Percentiles rank a stretch among this genome's conserved stretches.
These are phyloP conservation scores for Dactylellina parvicollis DNA, from an alignment of 2,329 filamentous ascomycete genomes.

Conservation along the genomic window DNA sequence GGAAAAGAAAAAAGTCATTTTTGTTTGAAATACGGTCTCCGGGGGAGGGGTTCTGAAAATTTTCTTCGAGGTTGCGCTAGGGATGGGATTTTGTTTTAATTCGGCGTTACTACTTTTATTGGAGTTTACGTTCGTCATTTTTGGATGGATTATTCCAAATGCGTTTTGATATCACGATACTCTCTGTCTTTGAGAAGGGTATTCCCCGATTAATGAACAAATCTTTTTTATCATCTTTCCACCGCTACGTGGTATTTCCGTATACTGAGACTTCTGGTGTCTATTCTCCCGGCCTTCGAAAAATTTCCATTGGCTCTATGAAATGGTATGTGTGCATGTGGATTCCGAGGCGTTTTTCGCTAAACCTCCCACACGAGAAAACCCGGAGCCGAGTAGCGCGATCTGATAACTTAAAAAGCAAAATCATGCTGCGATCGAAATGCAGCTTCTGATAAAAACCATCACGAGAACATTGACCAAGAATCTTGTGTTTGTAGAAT, in stretches of 20 bases:
- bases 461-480: constrained; percentile 4
- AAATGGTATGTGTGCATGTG: neutral
- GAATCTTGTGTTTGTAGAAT: neutral
- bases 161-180: no score
- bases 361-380: constrained; percentile 10
- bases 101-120: neutral
- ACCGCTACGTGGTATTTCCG: no score
- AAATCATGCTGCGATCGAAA: neutral
- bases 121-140: constrained; percentile 12
- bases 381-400: constrained; percentile 24
- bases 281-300: neutral
- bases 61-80: constrained; percentile 3
- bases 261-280: no score
- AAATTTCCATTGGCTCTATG: neutral
- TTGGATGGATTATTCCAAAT: neutral
- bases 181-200: no score
- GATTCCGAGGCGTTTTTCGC: constrained; percentile 22
- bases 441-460: neutral
- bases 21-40: constrained; percentile 1
- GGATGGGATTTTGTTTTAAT: constrained; percentile 4
- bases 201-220: no score
- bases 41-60: neutral
- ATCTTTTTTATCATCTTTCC: no score
- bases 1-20: neutral
- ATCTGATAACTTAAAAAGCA: constrained; percentile 33